These are phyloP conservation scores for Cyanodermella asteris DNA, from an alignment of 2,329 filamentous ascomycete species.

Conservation along the genomic window DNA sequence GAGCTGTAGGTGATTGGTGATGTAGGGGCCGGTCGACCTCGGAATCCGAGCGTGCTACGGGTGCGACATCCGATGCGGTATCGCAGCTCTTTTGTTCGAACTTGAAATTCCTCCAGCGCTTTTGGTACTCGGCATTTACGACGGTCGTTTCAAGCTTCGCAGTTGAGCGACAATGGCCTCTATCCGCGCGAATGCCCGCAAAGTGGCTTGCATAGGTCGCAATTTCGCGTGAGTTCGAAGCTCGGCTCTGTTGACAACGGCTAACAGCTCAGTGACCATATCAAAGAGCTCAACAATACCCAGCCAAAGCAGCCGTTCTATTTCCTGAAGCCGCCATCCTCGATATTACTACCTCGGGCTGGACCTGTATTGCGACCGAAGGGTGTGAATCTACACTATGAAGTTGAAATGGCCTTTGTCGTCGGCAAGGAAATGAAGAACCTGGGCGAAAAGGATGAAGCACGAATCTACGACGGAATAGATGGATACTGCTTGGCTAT, in stretches of 20 bases:
- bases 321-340: conserved; percentile 86
- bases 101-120: too few species aligned
- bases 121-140: too few species aligned
- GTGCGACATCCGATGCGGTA: too few species aligned
- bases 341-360: conserved; percentile 56
- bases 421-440: conserved; percentile 66
- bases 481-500: conserved; percentile 76
- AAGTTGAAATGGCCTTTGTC: conserved; percentile 79
- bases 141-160: background rate
- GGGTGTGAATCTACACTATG: conserved; percentile 76
- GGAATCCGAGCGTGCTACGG: too few species aligned
- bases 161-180: conserved; percentile 4
- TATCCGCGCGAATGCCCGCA: conserved; percentile 33
- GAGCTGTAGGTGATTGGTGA: too few species aligned
- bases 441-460: conserved; percentile 48
- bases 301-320: conserved; percentile 93
- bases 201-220: conserved; percentile 82
- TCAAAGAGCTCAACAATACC: conserved; percentile 71
- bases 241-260: conserved; percentile 2
- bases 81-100: too few species aligned
- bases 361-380: conserved; percentile 64
- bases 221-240: conserved; percentile 62
- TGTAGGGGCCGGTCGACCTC: too few species aligned
- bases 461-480: conserved; percentile 63
- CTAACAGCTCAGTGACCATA: conserved; percentile 47